phyloP scores from a whole-genome alignment of 148 eudicot genomes.

The Rhododendron mucronatum region DNA sequence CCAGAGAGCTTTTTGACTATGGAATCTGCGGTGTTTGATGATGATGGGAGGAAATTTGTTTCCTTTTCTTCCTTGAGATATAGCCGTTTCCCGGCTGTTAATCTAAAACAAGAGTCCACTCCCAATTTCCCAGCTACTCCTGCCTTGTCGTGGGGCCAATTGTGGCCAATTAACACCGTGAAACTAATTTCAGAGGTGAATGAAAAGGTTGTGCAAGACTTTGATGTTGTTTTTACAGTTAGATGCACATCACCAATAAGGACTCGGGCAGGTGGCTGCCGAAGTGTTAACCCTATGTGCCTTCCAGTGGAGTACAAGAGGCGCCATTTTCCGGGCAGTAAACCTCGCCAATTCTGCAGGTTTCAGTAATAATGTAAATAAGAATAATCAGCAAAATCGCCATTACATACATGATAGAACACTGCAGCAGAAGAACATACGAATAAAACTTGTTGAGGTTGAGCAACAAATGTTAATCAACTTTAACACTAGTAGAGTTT shows the following conservation, averaged over 20 bases:
- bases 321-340: constrained; percentile 95
- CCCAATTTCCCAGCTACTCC: constrained; percentile 54
- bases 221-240: constrained; percentile 30
- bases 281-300: constrained; percentile 79
- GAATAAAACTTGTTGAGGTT: not conserved
- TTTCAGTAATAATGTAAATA: not conserved
- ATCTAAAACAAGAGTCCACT: constrained; percentile 39
- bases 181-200: constrained; percentile 54
- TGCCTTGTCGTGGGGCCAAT: constrained; percentile 82
- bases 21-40: constrained; percentile 29
- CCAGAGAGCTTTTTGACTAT: constrained; percentile 47
- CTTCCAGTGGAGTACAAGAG: constrained; percentile 73
- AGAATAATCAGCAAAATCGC: not conserved
- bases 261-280: constrained; percentile 70
- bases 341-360: constrained; percentile 67
- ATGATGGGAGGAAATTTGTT: constrained; percentile 18
- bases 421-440: not conserved
- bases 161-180: constrained; percentile 44
- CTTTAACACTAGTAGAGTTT: not conserved
- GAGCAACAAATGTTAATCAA: not conserved
- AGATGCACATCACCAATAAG: constrained; percentile 65
- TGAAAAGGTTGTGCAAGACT: constrained; percentile 41
- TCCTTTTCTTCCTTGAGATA: constrained; percentile 56
- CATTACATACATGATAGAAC: too few relatives aligned
- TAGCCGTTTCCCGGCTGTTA: constrained; percentile 73